Base-by-base conservation (phyloP, 2,329 filamentous ascomycete species). In the Periglandula ipomoeae region DNA sequence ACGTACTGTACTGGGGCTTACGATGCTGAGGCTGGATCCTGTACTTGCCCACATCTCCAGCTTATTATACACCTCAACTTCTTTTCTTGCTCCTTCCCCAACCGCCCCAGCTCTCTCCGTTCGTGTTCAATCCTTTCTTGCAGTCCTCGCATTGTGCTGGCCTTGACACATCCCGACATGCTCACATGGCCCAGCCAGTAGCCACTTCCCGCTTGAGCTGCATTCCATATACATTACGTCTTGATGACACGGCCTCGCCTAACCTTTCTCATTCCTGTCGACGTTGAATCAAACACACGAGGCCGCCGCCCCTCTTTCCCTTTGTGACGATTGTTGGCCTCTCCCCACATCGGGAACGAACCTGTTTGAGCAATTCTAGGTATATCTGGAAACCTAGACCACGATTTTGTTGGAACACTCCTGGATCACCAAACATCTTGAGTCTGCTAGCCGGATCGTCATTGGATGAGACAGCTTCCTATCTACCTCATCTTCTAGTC, bases 161-260 rank as follows among this genome's bases (percentile, higher is more conserved):
- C 26, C 7, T 32, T 11, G 24, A n/a, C 23, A 20, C 11, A 32
- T 32, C 30, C 30, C n/a, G 34, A 24, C 44, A 46, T 46, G 44
- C 24, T 37, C 17, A 30, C 35, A 17, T 30, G 44, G 23, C 32
- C n/a, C 27, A 17, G 27, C 22, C 37, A 19, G 13, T 15, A 41
- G 44, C 37, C 37, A 22, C 27, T 17, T 26, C n/a, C n/a, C 13
- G 34, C 15, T 30, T 32, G 23, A 22, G 30, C 30, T 40, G 34
- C 48, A 44, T 47, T 50, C 48, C 48, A 47, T 41, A 43, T 40
- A 20, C 38, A 22, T 23, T 46, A 27, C 37, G 27, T 38, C 30
- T 50, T 27, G 24, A 37, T 46, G 43, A 35, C 27, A 30, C 35
- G 19, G 13, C 45, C 13, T 47, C 45, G 37, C 35, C 30, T n/a